Evolutionary conservation across 2,329 filamentous ascomycete genomes (phyloP), one percentile per base, ranked within the genome.

Genomic region (Basipetospora chlamydospora): DNA sequence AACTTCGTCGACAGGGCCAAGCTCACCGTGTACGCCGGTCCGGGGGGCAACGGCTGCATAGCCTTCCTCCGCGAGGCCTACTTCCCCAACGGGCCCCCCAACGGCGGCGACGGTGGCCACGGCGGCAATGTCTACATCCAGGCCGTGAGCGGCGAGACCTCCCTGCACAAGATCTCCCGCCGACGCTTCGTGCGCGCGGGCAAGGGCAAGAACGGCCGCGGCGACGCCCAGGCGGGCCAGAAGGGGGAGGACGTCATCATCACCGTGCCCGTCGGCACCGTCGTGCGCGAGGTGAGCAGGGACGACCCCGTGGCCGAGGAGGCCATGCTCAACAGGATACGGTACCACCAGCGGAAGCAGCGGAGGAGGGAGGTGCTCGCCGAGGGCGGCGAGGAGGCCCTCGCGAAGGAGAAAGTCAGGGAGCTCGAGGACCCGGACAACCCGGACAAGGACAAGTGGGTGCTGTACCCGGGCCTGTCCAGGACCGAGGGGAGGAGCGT

Each of bases 121-220:
- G 90, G 90, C 42, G 90, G 90, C 26, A 92, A 81, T 48, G 67
- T 98, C 45, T 96, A 93, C 55, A 92, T 98, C 40, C 88, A 96
- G 58, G 87, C 90, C 6, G 76, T 93, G 2, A 77, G 81, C 38
- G 85, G 86, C 41, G 82, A 96, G 57, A 96, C 86, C 0, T 94
- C 85, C 37, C 61, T 98, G 42, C 87, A 96, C 60, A 96, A 95
- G 59, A 66, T 98, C 8, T 80, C 84, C 1, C 70, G 88, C 28
- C 67, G 79, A 46, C 76, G 83, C 2, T 72, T 85, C 38, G 58
- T 88, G 35, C 78, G 80, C 40, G 84, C 82, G 0, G 78, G 77
- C 2, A 65, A 76, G 45, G 84, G 84, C n/a, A 80, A 70, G 53
- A 78, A 83, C 48, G 84, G 84, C 0, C 77, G 83, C 51, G 84